Evolutionary conservation across 2,329 filamentous ascomycete species (phyloP), one percentile per base, ranked within the genome.

Genomic region (Alternaria gaisen): DNA sequence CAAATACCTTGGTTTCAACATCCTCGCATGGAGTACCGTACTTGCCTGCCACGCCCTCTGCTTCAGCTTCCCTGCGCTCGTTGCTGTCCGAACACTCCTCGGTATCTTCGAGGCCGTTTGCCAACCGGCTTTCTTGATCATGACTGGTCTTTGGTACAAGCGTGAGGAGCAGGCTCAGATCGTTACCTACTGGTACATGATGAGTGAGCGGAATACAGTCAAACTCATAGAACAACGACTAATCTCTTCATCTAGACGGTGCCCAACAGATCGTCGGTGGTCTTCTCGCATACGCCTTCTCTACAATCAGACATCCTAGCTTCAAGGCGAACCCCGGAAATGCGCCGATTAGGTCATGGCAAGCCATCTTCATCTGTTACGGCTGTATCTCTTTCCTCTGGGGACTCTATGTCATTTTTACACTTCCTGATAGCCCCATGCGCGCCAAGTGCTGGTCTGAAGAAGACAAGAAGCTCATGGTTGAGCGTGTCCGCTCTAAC

Each of bases 101-200:
- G 90, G 90, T 63, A 85, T 91, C 56, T 91, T 91, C 70, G 90
- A 92, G 75, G 87, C 89, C 0, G 86, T 86, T 38, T 90, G 88
- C 71, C 88, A 91, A 73, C 90, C 90, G 0, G 83, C 85, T 3
- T 91, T 92, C 68, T 80, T 92, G 28, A 80, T 92, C 53, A 81
- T 92, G 56, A 89, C 86, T 0, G 83, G 84, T 34, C 90, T 90
- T 81, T 92, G 90, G 90, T 92, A 92, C 75, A 87, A 86, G 61
- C 83, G 88, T 34, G 85, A 89, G 56, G 89, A 92, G 68, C 90
- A 92, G 71, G 85, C 88, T 0, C 76, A 84, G 0, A 85, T 87
- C 5, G 88, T 91, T 3, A 90, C 88, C 0, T 91, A 88, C 75
- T 92, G 90, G 89, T 87, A 82, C 62, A 91, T 91, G 87, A 92